These are phyloP conservation scores for Colletotrichum sojae DNA, from an alignment of 2,329 filamentous ascomycete genomes.

Conservation along the genomic window DNA sequence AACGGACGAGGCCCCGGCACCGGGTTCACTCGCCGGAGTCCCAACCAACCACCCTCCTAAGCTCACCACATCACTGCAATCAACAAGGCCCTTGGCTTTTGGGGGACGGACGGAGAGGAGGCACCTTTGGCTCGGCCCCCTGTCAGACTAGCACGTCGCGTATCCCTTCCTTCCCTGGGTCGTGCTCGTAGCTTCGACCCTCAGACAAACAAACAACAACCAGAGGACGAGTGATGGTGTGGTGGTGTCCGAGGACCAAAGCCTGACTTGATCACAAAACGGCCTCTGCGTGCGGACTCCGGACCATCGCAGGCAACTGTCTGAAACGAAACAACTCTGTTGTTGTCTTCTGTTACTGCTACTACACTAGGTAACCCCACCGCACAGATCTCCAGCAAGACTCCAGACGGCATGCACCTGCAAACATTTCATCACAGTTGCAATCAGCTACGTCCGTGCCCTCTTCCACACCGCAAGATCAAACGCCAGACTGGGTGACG, in stretches of 20 bases:
- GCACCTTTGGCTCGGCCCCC: not conserved
- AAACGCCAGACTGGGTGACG: constrained; percentile 9
- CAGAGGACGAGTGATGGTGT: constrained; percentile 1
- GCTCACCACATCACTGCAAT: not conserved
- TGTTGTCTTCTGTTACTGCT: not conserved
- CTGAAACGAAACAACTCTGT: constrained; percentile 36
- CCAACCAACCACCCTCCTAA: constrained; percentile 5
- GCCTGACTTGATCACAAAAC: not conserved
- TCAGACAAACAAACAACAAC: constrained; percentile 9
- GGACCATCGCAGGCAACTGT: constrained; percentile 15
- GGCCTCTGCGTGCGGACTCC: constrained; percentile 25
- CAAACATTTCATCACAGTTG: constrained; percentile 30
- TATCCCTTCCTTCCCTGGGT: not conserved
- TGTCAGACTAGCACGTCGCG: constrained; percentile 6
- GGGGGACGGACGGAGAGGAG: not conserved
- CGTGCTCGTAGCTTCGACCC: constrained; percentile 12
- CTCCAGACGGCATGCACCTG: constrained; percentile 33
- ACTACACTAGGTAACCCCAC: not conserved
- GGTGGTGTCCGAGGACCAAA: constrained; percentile 15
- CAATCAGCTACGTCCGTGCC: constrained; percentile 29
- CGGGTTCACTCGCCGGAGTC: constrained; percentile 18
- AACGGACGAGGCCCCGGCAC: constrained; percentile 3
- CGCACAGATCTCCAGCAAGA: constrained; percentile 33
- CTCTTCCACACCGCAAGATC: constrained; percentile 23
- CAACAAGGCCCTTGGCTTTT: not conserved